phyloP scores from a whole-genome alignment of 202 grass and related monocot genomes.

The Brachypodium distachyon region DNA sequence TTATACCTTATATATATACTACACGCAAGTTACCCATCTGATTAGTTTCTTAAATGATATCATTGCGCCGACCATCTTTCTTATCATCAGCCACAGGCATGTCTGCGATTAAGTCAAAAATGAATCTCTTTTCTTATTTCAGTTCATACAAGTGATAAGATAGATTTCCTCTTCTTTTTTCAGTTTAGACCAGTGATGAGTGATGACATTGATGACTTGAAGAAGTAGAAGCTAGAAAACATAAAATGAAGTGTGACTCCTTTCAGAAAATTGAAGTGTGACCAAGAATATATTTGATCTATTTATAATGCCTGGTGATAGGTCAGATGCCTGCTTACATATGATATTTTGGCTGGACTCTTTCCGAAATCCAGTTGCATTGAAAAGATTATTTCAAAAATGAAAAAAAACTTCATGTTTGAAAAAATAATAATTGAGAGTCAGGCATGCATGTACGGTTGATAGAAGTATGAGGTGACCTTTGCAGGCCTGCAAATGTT shows the following conservation, averaged over 20 bases:
- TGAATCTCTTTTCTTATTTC: background rate
- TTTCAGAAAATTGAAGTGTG: no score
- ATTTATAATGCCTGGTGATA: constrained; percentile 1
- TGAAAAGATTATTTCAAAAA: constrained; percentile 13
- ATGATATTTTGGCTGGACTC: constrained; percentile 25
- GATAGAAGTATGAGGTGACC: background rate
- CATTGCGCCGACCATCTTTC: constrained; percentile 31
- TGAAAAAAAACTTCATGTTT: constrained; percentile 4
- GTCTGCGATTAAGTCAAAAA: constrained; percentile 1
- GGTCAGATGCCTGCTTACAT: constrained; percentile 30
- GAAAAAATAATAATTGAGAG: constrained; percentile 16
- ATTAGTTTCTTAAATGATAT: constrained; percentile 17
- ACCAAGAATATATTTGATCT: background rate
- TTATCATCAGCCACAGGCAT: constrained; percentile 9
- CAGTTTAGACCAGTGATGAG: constrained; percentile 7
- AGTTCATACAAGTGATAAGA: constrained; percentile 6
- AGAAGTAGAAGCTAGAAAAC: constrained; percentile 4
- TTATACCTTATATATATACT: background rate
- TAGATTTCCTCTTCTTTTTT: background rate
- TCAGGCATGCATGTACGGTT: constrained; percentile 12
- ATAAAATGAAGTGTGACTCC: constrained; percentile 1
- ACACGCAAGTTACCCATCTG: background rate
- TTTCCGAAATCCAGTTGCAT: constrained; percentile 32
- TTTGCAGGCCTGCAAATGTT: background rate
- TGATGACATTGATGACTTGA: constrained; percentile 18